Conservation (phyloP, 805 yeast species). For the Pichia heedii region DNA sequence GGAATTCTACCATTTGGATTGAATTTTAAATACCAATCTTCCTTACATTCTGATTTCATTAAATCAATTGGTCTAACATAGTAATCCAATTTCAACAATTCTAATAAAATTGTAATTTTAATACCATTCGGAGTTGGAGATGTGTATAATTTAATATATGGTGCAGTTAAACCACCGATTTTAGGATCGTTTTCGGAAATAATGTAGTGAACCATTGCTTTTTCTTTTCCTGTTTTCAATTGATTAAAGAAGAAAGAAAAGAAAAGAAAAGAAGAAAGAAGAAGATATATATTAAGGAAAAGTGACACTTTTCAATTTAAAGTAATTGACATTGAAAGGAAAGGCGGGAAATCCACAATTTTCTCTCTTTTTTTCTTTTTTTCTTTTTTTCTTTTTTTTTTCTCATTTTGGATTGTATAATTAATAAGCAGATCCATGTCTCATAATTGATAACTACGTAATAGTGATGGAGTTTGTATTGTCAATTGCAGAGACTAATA, state of each 20-base stretch:
- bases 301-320: too few relatives aligned
- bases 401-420: too few relatives aligned
- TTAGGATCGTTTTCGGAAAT: slow-evolving; percentile 29
- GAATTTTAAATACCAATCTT: slow-evolving; percentile 45
- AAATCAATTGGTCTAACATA: slow-evolving; percentile 36
- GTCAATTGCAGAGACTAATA: slow-evolving; percentile 41
- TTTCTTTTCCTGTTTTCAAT: neutral
- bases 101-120: slow-evolving; percentile 34
- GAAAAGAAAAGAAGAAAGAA: neutral
- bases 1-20: slow-evolving; percentile 63
- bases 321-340: too few relatives aligned
- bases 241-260: neutral
- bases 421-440: too few relatives aligned
- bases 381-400: too few relatives aligned
- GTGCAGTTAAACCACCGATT: slow-evolving; percentile 27
- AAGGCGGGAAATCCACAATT: too few relatives aligned
- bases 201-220: slow-evolving; percentile 24
- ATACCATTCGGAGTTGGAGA: slow-evolving; percentile 38
- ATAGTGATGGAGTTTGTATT: slow-evolving; percentile 12
- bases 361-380: too few relatives aligned
- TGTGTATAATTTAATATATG: slow-evolving; percentile 36
- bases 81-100: slow-evolving; percentile 34
- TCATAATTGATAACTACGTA: too few relatives aligned
- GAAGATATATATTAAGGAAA: neutral
- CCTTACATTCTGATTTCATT: slow-evolving; percentile 37